Evolutionary conservation across 2,329 filamentous ascomycete species (phyloP), one percentile per base, ranked within the genome.

Genomic region (Ascochyta fabae): DNA sequence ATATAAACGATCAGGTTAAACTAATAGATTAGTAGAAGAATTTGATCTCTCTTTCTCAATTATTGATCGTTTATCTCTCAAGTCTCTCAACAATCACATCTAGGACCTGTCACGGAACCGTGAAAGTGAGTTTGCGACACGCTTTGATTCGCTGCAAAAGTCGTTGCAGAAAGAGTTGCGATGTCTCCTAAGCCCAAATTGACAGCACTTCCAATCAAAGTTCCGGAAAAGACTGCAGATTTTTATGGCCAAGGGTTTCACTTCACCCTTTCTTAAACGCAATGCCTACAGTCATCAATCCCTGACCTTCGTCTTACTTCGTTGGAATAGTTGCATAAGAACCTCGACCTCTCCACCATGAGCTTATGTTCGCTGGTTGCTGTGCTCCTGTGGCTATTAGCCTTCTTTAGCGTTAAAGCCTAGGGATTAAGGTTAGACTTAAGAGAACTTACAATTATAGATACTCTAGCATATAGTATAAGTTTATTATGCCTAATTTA

Each of bases 381-480:
- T 22, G 35, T 34, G 24, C 15, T 59, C 13, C 19, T 61, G 29
- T 55, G 42, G 24, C 12, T 55, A 19, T 42, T 59, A 15, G 35
- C 40, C 1, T 41, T 51, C 6, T 39, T 57, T 22, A 31, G 46
- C 22, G 29, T 13, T 6, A 22, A 26, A 6, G 43, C 23, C 16
- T 16, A 33, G 8, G 47, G 43, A 15, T 23, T 33, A 6, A 34
- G n/a, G 3, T n/a, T 49, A 16, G 43, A 49, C 13, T 39, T 39
- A 6, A 56, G 45, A 15, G 48, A 53, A 31, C 46, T 61, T 24
- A 55, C 55, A 3, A 24, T 63, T 16, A 48, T 48, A 3, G 53
- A 61, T 31, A 49, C 59, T 24, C 60, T 58, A 49, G 40, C 55
- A 46, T 62, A 58, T 33, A 58, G 60, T 35, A 58, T 62, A 48